A percentile compares a stretch with the other conserved stretches of the same genome.
Conservation (phyloP, 2,329 filamentous ascomycete genomes). For the Fusarium paranaense region DNA sequence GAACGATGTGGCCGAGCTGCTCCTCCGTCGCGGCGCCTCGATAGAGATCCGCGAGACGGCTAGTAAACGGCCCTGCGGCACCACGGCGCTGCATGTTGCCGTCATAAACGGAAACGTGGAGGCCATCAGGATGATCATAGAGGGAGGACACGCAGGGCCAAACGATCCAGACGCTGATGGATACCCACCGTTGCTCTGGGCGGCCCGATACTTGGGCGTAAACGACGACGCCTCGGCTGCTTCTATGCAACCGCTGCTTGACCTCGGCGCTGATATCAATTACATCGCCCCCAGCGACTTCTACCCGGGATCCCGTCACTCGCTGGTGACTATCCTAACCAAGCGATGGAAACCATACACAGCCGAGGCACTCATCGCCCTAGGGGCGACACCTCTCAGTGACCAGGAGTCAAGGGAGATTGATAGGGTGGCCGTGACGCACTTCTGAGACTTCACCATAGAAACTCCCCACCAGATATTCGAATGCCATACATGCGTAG, state of each 20-base stretch:
- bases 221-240: background rate
- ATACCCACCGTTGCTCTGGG: constrained; percentile 26
- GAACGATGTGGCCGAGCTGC: constrained; percentile 1
- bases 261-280: constrained; percentile 20
- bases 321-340: background rate
- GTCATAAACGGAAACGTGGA: constrained; percentile 14
- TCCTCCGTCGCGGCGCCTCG: constrained; percentile 17
- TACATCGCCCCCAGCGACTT: constrained; percentile 14
- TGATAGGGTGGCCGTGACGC: background rate
- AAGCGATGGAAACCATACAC: constrained; percentile 3
- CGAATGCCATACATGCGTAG: background rate
- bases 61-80: constrained; percentile 4
- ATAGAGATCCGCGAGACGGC: constrained; percentile 13
- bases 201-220: constrained; percentile 14
- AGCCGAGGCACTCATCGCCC: constrained; percentile 7
- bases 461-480: background rate
- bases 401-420: background rate
- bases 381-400: background rate
- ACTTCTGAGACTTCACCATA: background rate
- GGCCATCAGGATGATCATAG: constrained; percentile 6
- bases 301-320: constrained; percentile 1
- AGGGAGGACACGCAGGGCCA: constrained; percentile 16
- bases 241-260: constrained; percentile 18
- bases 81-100: constrained; percentile 19
- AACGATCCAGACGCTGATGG: constrained; percentile 20